A percentile compares a stretch with the other conserved stretches of the same genome.
Conservation (phyloP, 1,284 basidiomycete species). For the Pseudozyma pruni region DNA sequence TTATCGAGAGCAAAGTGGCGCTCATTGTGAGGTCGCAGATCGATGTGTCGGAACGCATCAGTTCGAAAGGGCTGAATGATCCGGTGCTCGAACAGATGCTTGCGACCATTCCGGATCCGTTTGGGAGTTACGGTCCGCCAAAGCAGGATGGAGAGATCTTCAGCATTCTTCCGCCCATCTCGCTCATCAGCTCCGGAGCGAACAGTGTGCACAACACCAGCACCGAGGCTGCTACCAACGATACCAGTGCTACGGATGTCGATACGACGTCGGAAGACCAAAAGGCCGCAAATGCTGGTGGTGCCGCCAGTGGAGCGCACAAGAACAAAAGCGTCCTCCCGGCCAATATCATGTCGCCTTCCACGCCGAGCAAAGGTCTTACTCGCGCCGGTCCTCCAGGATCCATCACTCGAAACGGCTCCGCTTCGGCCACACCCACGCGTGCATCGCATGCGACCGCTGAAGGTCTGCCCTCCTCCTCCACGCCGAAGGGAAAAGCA, state of each 20-base stretch:
- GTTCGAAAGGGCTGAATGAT: conserved; percentile 85
- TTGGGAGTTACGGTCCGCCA: conserved; percentile 87
- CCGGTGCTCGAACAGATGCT: conserved; percentile 90
- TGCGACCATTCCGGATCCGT: conserved; percentile 88
- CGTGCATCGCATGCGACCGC: conserved; percentile 9
- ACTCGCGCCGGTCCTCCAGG: conserved; percentile 15
- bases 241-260: conserved; percentile 29
- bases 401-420: too few species aligned
- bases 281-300: not conserved
- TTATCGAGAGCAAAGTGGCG: conserved; percentile 74
- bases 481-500: conserved; percentile 23
- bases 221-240: conserved; percentile 32
- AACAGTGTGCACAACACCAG: conserved; percentile 44
- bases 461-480: conserved; percentile 25
- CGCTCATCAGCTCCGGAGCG: conserved; percentile 41
- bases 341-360: conserved; percentile 51
- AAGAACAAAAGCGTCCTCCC: conserved; percentile 22
- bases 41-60: conserved; percentile 75
- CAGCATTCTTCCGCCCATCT: conserved; percentile 73
- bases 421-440: conserved; percentile 24
- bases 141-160: conserved; percentile 91
- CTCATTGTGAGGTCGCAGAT: conserved; percentile 60
- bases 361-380: conserved; percentile 47
- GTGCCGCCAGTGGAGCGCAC: not conserved
- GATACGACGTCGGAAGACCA: conserved; percentile 11